Conservation (phyloP, 805 yeast species). For the Vanderwaltozyma verrucispora region DNA sequence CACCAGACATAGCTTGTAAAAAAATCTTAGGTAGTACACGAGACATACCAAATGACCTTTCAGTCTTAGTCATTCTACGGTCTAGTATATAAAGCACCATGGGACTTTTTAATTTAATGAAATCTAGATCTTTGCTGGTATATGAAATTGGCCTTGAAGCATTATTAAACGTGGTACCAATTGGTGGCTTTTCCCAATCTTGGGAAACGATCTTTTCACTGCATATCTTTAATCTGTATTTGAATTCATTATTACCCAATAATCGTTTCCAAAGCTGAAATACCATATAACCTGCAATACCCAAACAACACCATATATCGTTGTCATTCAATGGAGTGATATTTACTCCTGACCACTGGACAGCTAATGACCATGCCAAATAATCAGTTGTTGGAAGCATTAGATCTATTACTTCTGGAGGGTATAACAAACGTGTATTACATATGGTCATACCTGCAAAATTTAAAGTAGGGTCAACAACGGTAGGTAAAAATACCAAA, state of each 20-base stretch:
- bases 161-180: conserved; percentile 50
- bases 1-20: conserved; percentile 93
- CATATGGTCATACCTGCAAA: conserved; percentile 50
- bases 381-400: conserved; percentile 57
- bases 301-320: conserved; percentile 85
- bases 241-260: conserved; percentile 78
- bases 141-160: conserved; percentile 25
- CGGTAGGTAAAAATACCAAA: conserved; percentile 58
- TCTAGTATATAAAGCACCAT: conserved; percentile 76
- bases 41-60: conserved; percentile 82
- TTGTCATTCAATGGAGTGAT: conserved; percentile 70
- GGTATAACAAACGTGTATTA: conserved; percentile 59
- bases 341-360: conserved; percentile 90
- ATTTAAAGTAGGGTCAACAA: conserved; percentile 40
- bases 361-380: conserved; percentile 60
- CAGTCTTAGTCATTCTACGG: conserved; percentile 90
- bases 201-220: conserved; percentile 58
- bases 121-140: conserved; percentile 42
- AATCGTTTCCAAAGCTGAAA: conserved; percentile 54
- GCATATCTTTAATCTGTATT: conserved; percentile 54
- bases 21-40: conserved; percentile 87
- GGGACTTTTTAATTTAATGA: conserved; percentile 74
- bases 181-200: conserved; percentile 72
- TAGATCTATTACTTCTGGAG: conserved; percentile 69
- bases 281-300: conserved; percentile 78